Evolutionary conservation across 805 yeast species (phyloP), one percentile per base, ranked within the genome.

Genomic region (Kluyveromyces nonfermentans): DNA sequence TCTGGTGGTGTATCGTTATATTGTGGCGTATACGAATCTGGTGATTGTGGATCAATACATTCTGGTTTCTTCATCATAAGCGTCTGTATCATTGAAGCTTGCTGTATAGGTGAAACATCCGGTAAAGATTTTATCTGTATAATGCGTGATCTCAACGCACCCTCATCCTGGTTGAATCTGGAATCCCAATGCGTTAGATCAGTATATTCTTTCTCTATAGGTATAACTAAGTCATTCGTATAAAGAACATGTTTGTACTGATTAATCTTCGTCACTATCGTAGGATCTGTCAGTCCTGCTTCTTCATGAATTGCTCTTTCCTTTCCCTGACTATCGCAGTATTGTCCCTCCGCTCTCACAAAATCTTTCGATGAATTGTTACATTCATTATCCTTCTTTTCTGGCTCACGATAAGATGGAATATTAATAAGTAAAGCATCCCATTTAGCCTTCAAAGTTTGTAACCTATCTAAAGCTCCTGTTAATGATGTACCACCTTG

Each of bases 231-330:
- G 33, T 75, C 79, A 50, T 70, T 72, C 12, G 41, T 38, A 33
- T 38, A 38, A 19, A 38, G 15, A 32, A 34, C 20, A 18, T 38
- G 41, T 17, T 75, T 57, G 37, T 75, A 60, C 1, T 81, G 80
- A 25, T 69, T 67, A 28, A 65, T 70, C 37, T 68, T 67, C 6
- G 73, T 72, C 47, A 72, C 71, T 1, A 64, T 69, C 7, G 78
- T 75, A 5, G 66, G 65, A 10, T 64, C 68, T 14, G 77, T 75
- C 0, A 78, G 81, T n/a, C 63, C 70, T 0, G 84, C 82, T 49
- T 75, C 83, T 4, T 75, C 68, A 4, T 55, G 55, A 5, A 58
- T 60, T 15, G 55, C 51, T 25, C 15, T 35, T 10, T 20, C 25
- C 10, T 35, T 35, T 17, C 22, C 22, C 22, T n/a, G n/a, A 35